Base-by-base conservation (phyloP, 23 red algal species). In the Gracilaria domingensis region DNA sequence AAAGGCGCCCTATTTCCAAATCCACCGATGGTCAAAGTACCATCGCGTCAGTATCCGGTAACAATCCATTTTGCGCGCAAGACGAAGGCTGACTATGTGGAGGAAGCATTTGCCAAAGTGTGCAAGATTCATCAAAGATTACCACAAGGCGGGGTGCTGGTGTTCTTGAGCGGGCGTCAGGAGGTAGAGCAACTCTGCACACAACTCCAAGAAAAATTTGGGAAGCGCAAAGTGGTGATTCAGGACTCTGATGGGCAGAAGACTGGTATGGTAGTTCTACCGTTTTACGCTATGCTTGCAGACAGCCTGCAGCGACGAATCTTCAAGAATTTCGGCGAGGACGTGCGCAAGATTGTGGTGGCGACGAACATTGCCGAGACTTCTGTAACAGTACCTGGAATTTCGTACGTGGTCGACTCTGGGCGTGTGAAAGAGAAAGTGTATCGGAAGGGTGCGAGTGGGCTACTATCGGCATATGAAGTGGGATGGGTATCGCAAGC, bases 281-380 rank as follows among this genome's bases (percentile, higher is more conserved):
- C 96, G n/a, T 77, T 98, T 44, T 94, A 95, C 50, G 86, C 91
- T 25, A 54, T 89, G 64, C 92, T 98, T 13, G 57, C 91, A 1
- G 70, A 73, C 26, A 33, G 26, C 9, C 24, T 67, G 73, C 96
- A 98, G 83, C 35, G 67, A 21, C 55, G 72, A 20, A 87, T 95
- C n/a, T 99, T 99, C 76, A 85, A 92, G 30, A 89, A 38, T 11
- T 82, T 84, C 56, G 77, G 71, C 4, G 72, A 91, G 1, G 75
- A 83, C 28, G 66, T 80, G 28, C 85, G 94, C 35, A 95, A 94
- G 44, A 82, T 99, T 54, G 72, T 99, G 18, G 84, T 96, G 24
- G 94, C 97, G 17, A 99, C 97, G 34, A 99, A 99, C 50, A 83
- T 99, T 42, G 97, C 97, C 29, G 97, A 99, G 82, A 96, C 97